Evolutionary conservation across 2,329 filamentous ascomycete species (phyloP).

Genomic region (Aspergillus sergii): DNA sequence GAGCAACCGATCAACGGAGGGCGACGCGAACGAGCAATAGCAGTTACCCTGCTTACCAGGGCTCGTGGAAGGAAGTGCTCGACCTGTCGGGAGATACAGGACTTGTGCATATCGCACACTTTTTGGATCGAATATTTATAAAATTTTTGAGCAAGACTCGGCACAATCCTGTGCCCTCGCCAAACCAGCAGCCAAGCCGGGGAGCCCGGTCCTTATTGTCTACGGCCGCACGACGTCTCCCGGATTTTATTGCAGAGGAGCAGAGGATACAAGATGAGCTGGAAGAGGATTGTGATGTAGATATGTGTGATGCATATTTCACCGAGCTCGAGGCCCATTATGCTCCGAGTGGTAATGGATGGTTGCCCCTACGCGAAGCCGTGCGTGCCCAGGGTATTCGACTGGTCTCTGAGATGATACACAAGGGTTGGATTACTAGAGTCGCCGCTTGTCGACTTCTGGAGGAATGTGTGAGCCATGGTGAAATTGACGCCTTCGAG

Average conservation of each 20-base stretch:
- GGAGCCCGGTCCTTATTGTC: constrained; percentile 42
- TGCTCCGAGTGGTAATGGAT: constrained; percentile 37
- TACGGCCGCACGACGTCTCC: constrained; percentile 39
- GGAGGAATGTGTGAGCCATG: constrained; percentile 32
- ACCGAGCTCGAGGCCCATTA: constrained; percentile 45
- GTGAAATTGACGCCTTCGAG: constrained; percentile 41
- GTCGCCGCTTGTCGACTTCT: constrained; percentile 35
- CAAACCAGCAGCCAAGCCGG: constrained; percentile 7
- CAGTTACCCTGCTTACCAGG: constrained; percentile 32
- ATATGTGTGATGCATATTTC: constrained; percentile 47
- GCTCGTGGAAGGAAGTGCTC: constrained; percentile 38
- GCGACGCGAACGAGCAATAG: constrained; percentile 28
- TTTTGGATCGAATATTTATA: constrained; percentile 38
- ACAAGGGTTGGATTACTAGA: constrained; percentile 38
- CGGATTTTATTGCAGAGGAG: constrained; percentile 42
- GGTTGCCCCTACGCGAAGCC: constrained; percentile 44
- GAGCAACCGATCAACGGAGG: constrained; percentile 11
- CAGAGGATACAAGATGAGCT: constrained; percentile 37
- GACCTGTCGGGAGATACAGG: constrained; percentile 34
- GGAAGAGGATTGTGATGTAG: constrained; percentile 36
- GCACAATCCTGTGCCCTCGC: constrained; percentile 7
- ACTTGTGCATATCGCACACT: constrained; percentile 38
- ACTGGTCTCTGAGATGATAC: constrained; percentile 40
- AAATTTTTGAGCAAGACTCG: constrained; percentile 41
- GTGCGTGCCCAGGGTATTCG: constrained; percentile 44